These are phyloP conservation scores for Wickerhamiella spandovensis DNA, from an alignment of 805 yeast species.

Conservation along the genomic window DNA sequence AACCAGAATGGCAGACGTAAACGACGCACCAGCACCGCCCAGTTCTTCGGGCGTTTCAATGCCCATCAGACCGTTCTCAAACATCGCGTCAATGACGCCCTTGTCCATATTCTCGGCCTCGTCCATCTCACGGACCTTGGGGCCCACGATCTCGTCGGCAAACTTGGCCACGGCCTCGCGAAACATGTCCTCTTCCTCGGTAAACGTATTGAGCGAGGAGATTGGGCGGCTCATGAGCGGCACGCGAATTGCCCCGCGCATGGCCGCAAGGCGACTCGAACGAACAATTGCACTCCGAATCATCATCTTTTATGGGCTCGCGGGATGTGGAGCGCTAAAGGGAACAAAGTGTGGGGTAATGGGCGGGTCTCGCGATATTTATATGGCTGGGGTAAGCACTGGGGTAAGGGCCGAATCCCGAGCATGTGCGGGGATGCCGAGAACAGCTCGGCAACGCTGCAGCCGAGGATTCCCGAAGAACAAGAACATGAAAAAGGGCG, in stretches of 20 bases:
- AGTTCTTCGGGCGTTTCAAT: conserved; percentile 34
- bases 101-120: conserved; percentile 19
- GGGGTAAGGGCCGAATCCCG: not conserved
- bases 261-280: not conserved
- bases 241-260: not conserved
- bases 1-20: conserved; percentile 32
- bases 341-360: not conserved
- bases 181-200: conserved; percentile 32
- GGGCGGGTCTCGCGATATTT: not conserved
- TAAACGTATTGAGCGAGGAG: conserved; percentile 22
- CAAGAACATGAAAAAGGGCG: not conserved
- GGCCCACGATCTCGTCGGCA: conserved; percentile 29
- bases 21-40: conserved; percentile 34
- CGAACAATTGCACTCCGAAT: not conserved
- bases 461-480: too few relatives aligned
- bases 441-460: not conserved
- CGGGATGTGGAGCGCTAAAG: too few relatives aligned
- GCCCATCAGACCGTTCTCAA: conserved; percentile 33
- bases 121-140: conserved; percentile 27
- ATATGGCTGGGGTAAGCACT: not conserved
- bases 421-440: not conserved
- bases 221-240: conserved; percentile 2
- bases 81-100: conserved; percentile 12
- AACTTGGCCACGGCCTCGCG: conserved; percentile 29
- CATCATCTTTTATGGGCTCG: not conserved